Percentiles rank a stretch among this genome's conserved stretches.
phyloP scores from a whole-genome alignment of 2,329 filamentous ascomycete genomes.

The Fusarium ambrosium region DNA sequence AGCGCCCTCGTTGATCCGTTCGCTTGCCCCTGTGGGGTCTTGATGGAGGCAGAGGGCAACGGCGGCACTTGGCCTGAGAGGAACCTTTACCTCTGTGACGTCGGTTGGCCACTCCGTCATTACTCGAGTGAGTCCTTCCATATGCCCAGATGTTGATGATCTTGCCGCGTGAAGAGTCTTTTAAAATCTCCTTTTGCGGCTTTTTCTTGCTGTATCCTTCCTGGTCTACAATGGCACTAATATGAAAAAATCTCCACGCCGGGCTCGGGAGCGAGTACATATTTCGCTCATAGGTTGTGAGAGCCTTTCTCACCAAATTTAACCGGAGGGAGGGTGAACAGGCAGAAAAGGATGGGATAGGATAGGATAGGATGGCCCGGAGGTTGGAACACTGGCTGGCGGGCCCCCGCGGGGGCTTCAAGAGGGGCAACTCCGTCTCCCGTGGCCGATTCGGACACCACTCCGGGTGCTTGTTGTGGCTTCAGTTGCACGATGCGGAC shows the following conservation, averaged over 20 bases:
- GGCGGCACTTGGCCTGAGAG: slow-evolving; percentile 24
- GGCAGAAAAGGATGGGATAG: slow-evolving; percentile 25
- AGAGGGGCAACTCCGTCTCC: slow-evolving; percentile 36
- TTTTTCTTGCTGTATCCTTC: slow-evolving; percentile 5
- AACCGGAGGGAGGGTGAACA: slow-evolving; percentile 32
- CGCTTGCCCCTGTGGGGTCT: slow-evolving; percentile 32
- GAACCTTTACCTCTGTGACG: slow-evolving; percentile 40
- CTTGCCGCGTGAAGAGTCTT: slow-evolving; percentile 15
- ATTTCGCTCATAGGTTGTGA: slow-evolving; percentile 36
- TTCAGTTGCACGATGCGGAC: slow-evolving; percentile 25
- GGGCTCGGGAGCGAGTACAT: slow-evolving; percentile 15
- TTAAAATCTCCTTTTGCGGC: slow-evolving; percentile 4
- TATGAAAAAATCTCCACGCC: slow-evolving; percentile 12
- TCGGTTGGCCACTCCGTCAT: slow-evolving; percentile 39
- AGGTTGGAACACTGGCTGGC: slow-evolving; percentile 35
- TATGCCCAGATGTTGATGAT: slow-evolving; percentile 15
- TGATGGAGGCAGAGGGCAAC: slow-evolving; percentile 24
- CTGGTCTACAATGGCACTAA: slow-evolving; percentile 9
- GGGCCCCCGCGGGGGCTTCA: slow-evolving; percentile 33
- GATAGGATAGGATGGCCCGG: slow-evolving; percentile 1
- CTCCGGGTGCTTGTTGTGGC: slow-evolving; percentile 18
- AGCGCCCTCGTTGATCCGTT: slow-evolving; percentile 24
- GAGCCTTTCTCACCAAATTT: slow-evolving; percentile 35
- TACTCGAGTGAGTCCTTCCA: slow-evolving; percentile 7
- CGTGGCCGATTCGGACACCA: slow-evolving; percentile 38